Base-by-base conservation (phyloP, 306 rosid species). In the Casuarina glauca region DNA sequence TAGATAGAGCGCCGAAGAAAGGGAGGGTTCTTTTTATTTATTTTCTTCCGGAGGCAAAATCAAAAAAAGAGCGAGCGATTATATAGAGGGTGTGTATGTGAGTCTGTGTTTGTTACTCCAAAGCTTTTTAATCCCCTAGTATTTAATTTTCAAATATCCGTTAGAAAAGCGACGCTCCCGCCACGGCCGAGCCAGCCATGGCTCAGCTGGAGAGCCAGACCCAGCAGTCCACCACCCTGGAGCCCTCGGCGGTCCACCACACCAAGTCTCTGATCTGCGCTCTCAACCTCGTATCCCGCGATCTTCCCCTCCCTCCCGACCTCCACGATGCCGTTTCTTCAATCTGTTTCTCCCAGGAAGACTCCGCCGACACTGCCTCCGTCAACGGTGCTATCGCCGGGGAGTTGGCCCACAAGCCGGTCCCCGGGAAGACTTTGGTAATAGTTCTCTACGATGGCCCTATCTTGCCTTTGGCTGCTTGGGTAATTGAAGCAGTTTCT, bases 261-360 rank as follows among this genome's bases (percentile, higher is more conserved):
- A 79, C 93, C 78, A 93, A 85, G 80, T 81, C 98, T 6, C 94
- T 96, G 82, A 90, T 96, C 69, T 91, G 83, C 64, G 99, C 98
- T 46, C 93, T 96, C 87, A 90, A 87, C 82, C 86, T 93, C 70
- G 91, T 96, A 84, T 96, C 98, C 16, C 97, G 99, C 49, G 88
- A 93, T 72, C 96, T 93, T 82, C 98, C 98, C 64, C 89, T 96
- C 26, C 96, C 99, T 4, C 83, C 93, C 69, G 92, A 93, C 63
- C 89, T 96, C 53, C 79, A 90, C 78, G 70, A 80, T 79, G 79
- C 93, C 84, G 98, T 96, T 57, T 91, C 97, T 48, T 86, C 93
- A 45, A 89, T 96, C 82, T 93, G 84, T 53, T 51, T 75, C 9
- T 77, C 43, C 55, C 72, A 57, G 11, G 51, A 61, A 15, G 77